Conservation (phyloP, 2,329 filamentous ascomycete species). For the Geosmithia putterillii region DNA sequence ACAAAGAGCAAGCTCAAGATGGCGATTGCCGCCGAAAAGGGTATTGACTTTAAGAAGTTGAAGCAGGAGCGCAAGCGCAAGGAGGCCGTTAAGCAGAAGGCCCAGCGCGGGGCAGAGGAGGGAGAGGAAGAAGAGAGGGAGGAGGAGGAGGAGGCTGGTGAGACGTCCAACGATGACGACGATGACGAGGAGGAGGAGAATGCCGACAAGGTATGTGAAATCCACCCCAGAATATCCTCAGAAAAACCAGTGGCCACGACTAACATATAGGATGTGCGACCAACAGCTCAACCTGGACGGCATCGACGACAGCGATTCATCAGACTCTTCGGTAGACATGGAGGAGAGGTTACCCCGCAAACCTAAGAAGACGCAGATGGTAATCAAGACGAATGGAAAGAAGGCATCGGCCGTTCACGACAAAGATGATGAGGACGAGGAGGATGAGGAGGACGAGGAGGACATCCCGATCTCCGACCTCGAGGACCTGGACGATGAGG, state of each 20-base stretch:
- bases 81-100: slow-evolving; percentile 21
- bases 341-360: slow-evolving; percentile 55
- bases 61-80: slow-evolving; percentile 37
- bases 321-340: slow-evolving; percentile 64
- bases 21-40: slow-evolving; percentile 42
- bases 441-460: slow-evolving; percentile 66
- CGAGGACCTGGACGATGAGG: slow-evolving; percentile 63
- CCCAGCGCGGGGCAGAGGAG: slow-evolving; percentile 7
- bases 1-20: slow-evolving; percentile 37
- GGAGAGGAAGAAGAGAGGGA: slow-evolving; percentile 10
- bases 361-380: slow-evolving; percentile 33
- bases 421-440: slow-evolving; percentile 42
- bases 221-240: background rate
- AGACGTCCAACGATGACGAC: slow-evolving; percentile 24
- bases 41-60: slow-evolving; percentile 37
- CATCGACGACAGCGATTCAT: slow-evolving; percentile 48
- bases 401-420: slow-evolving; percentile 16
- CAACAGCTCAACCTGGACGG: slow-evolving; percentile 37
- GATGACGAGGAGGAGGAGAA: slow-evolving; percentile 8
- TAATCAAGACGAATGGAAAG: slow-evolving; percentile 8
- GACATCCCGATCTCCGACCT: slow-evolving; percentile 86
- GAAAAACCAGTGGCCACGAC: background rate
- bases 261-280: background rate
- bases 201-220: background rate
- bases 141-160: slow-evolving; percentile 9